These are phyloP conservation scores for Eremothecium sinecaudum DNA, from an alignment of 1,139 yeast species.

Conservation along the genomic window DNA sequence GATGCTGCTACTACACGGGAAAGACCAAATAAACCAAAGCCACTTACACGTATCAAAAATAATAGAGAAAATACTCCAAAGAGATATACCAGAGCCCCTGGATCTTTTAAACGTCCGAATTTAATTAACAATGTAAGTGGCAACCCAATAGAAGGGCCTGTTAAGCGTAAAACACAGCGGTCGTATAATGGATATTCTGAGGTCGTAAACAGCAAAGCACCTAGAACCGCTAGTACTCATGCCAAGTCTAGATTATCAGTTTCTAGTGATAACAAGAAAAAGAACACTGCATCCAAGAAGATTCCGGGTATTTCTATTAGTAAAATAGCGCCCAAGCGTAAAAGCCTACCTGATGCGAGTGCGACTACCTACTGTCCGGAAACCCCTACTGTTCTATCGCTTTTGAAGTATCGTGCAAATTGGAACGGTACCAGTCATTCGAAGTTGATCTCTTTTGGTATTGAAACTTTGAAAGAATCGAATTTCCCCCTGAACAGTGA, in stretches of 20 bases:
- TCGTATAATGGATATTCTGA: background rate
- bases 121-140: too few species aligned
- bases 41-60: background rate
- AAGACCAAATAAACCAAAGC: slow-evolving; percentile 10
- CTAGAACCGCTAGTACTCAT: background rate
- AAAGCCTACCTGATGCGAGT: too few species aligned
- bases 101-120: too few species aligned
- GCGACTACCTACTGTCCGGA: slow-evolving; percentile 19
- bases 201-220: background rate
- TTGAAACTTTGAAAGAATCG: slow-evolving; percentile 15
- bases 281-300: background rate
- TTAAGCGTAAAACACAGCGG: too few species aligned
- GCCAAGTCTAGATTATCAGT: too few species aligned
- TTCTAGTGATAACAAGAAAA: background rate
- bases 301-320: too few species aligned
- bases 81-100: background rate
- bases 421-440: slow-evolving; percentile 14
- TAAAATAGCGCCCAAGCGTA: too few species aligned
- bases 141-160: background rate
- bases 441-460: slow-evolving; percentile 16
- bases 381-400: slow-evolving; percentile 19
- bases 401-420: slow-evolving; percentile 19
- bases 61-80: background rate
- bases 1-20: too few species aligned
- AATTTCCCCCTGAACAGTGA: slow-evolving; percentile 21